Conservation (phyloP, 345 rosid species). For the Syzygium aqueum region DNA sequence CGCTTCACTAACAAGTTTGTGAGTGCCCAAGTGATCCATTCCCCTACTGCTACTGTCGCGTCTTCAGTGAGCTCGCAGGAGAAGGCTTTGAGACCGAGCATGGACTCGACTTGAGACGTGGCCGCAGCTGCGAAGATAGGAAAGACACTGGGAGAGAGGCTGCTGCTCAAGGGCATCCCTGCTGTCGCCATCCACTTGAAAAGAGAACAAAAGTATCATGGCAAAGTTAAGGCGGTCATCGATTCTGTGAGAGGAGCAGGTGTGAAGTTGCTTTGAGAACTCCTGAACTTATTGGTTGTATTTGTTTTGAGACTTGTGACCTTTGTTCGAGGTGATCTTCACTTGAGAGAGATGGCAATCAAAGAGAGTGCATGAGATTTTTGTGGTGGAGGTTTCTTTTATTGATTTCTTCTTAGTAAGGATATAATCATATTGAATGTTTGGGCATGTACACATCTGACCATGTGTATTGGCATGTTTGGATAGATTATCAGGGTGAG, state of each 20-base stretch:
- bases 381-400: not conserved
- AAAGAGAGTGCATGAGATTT: not conserved
- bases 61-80: conserved; percentile 79
- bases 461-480: not conserved
- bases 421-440: not conserved
- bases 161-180: conserved; percentile 59
- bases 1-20: conserved; percentile 81
- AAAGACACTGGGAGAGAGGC: conserved; percentile 67
- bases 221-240: conserved; percentile 80
- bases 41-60: conserved; percentile 80
- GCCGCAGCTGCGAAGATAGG: conserved; percentile 91
- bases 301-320: not conserved
- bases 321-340: not conserved
- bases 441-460: not conserved
- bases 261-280: conserved; percentile 42
- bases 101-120: conserved; percentile 62
- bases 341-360: conserved; percentile 16
- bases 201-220: conserved; percentile 79
- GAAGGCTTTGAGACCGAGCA: conserved; percentile 54
- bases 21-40: conserved; percentile 75
- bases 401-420: not conserved
- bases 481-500: not conserved
- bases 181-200: conserved; percentile 54
- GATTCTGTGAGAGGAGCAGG: conserved; percentile 73
- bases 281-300: not conserved